Conservation (phyloP, 257 asterid genomes). For the Solanum etuberosum region DNA sequence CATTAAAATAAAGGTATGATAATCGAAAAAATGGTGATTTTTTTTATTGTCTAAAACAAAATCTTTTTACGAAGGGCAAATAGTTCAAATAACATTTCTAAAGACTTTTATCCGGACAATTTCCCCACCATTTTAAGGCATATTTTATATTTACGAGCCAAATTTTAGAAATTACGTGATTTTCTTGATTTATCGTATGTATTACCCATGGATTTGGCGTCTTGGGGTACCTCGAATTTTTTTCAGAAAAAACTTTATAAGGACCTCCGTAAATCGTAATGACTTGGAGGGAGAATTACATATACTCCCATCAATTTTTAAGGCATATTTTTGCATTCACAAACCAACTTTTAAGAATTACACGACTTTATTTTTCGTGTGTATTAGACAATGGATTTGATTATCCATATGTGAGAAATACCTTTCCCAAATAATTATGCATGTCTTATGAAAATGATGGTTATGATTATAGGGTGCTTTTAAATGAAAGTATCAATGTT, state of each 20-base stretch:
- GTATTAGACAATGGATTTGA: neutral
- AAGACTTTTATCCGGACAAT: neutral
- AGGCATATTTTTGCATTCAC: no score
- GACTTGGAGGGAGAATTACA: no score
- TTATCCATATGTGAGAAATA: neutral
- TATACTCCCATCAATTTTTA: no score
- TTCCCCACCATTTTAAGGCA: neutral
- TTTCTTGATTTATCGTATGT: no score
- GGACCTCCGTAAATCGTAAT: neutral
- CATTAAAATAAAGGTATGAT: no score
- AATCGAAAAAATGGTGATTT: neutral
- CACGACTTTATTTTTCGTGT: neutral
- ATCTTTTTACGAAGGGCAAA: neutral
- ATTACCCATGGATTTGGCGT: neutral
- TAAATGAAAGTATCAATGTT: neutral
- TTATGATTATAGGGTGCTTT: neutral
- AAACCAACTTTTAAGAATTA: no score
- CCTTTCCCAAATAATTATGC: neutral
- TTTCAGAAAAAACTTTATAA: no score
- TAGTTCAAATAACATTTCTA: neutral
- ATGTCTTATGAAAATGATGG: neutral
- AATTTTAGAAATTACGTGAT: neutral
- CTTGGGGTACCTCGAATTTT: rapidly evolving
- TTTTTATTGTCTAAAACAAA: neutral
- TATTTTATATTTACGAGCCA: no score